Conservation (phyloP, 805 yeast genomes). For the Hanseniaspora valbyensis region DNA sequence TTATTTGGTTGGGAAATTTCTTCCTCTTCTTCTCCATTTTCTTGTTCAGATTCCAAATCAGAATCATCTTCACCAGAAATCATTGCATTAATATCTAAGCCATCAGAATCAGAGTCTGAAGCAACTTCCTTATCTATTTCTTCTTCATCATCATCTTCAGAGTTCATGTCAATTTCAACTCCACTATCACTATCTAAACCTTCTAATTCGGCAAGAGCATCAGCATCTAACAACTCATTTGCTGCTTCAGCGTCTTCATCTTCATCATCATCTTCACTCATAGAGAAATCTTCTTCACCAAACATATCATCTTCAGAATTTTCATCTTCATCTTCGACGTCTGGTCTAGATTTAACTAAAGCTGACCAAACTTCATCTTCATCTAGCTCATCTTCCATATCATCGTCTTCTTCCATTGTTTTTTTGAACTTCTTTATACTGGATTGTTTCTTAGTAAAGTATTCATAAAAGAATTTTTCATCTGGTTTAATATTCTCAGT, state of each 20-base stretch:
- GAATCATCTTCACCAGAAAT: slow-evolving; percentile 16
- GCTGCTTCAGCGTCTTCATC: slow-evolving; percentile 29
- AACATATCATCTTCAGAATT: slow-evolving; percentile 35
- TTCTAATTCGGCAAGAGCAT: slow-evolving; percentile 32
- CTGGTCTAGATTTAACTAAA: slow-evolving; percentile 62
- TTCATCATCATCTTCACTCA: slow-evolving; percentile 23
- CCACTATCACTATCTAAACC: slow-evolving; percentile 28
- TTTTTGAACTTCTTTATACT: slow-evolving; percentile 27
- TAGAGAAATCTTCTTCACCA: slow-evolving; percentile 33
- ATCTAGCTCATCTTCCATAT: slow-evolving; percentile 34
- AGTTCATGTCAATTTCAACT: slow-evolving; percentile 20
- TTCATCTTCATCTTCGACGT: slow-evolving; percentile 45
- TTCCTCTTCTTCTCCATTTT: slow-evolving; percentile 27
- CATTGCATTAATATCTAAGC: slow-evolving; percentile 20
- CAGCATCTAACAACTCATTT: slow-evolving; percentile 13
- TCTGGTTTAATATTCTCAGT: slow-evolving; percentile 66
- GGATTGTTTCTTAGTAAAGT: slow-evolving; percentile 53
- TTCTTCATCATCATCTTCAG: slow-evolving; percentile 24
- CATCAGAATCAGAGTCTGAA: slow-evolving; percentile 18
- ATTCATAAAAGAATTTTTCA: slow-evolving; percentile 78
- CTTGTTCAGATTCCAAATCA: slow-evolving; percentile 22
- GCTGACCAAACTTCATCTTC: slow-evolving; percentile 79
- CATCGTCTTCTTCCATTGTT: slow-evolving; percentile 28
- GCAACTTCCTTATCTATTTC: slow-evolving; percentile 28
- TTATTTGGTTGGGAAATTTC: slow-evolving; percentile 21